Evolutionary conservation across 345 rosid genomes (phyloP).

Genomic region (Carallia brachiata): DNA sequence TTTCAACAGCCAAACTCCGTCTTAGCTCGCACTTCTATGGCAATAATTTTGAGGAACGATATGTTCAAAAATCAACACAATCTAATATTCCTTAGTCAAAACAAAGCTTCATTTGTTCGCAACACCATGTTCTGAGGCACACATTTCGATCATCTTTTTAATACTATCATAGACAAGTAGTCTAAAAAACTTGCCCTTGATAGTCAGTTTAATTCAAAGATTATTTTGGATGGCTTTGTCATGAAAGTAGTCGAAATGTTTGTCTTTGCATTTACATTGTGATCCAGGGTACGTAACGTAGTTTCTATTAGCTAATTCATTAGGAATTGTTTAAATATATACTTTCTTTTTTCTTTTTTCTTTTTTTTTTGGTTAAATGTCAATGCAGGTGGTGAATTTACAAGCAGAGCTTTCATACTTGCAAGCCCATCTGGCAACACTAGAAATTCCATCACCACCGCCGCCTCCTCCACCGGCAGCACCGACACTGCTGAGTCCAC

Average conservation of each 20-base stretch:
- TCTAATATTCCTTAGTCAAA: conserved; percentile 9
- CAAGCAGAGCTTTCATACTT: conserved; percentile 30
- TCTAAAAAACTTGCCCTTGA: conserved; percentile 13
- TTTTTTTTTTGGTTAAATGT: not conserved
- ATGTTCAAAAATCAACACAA: not conserved
- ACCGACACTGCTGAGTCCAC: conserved; percentile 21
- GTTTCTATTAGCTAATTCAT: not conserved
- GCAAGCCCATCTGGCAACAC: conserved; percentile 27
- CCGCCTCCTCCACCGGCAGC: conserved; percentile 27
- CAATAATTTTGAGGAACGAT: conserved; percentile 14
- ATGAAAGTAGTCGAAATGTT: not conserved
- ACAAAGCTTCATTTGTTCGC: conserved; percentile 40
- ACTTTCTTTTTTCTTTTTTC: not conserved
- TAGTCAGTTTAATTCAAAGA: not conserved
- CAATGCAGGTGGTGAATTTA: conserved; percentile 29
- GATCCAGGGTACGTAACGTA: no score
- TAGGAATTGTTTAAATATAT: not conserved
- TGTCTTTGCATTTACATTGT: no score
- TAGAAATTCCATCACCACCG: conserved; percentile 24
- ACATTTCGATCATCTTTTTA: conserved; percentile 33
- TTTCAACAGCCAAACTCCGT: not conserved
- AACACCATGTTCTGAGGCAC: conserved; percentile 49
- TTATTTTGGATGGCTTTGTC: not conserved
- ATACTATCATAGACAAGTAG: conserved; percentile 17
- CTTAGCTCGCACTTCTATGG: conserved; percentile 1